Evolutionary conservation across 2,329 filamentous ascomycete species (phyloP), one percentile per base, ranked within the genome.

Genomic region (Aspergillus oerlinghausenensis): DNA sequence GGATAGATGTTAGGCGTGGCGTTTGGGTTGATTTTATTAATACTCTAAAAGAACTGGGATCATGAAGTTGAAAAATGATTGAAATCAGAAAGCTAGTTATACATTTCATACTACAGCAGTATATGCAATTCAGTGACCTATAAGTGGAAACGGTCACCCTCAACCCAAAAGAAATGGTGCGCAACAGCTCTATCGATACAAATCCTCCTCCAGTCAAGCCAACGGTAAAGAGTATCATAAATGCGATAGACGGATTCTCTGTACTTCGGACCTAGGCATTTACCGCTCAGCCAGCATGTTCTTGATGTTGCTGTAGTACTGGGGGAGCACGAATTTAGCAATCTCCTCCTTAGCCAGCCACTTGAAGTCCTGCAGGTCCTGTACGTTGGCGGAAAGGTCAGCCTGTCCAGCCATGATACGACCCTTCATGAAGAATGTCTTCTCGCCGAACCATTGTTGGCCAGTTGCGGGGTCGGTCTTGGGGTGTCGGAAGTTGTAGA

Each of bases 381-480:
- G 82, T 59, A 79, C 78, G 76, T 94, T 96, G 57, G 79, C 80
- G 60, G 80, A 79, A 52, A 97, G 75, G 73, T 96, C 84, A 29
- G 88, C 91, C 77, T 97, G 94, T n/a, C 94, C 94, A 35, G 92
- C 91, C 89, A 97, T 90, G 73, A 99, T 97, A 61, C 94, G 85
- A 51, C 86, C 90, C 81, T 97, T 97, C 80, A 97, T 85, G 82
- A 96, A 97, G 76, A 99, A 99, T 2, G 87, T 87, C 82, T 96
- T 97, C 69, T 88, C 84, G 54, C 90, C 91, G 55, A 81, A 76
- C 55, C 81, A 75, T 63, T 79, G 56, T 56, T 61, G 66, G 56
- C 60, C 68, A 49, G 59, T 60, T 19, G 70, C 67, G 56, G 68
- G 73, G 72, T 69, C 81, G 76, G 64, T 74, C 70, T 65, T 74